These are phyloP conservation scores for Epichloe festucae DNA, from an alignment of 2,329 filamentous ascomycete genomes.

Conservation along the genomic window DNA sequence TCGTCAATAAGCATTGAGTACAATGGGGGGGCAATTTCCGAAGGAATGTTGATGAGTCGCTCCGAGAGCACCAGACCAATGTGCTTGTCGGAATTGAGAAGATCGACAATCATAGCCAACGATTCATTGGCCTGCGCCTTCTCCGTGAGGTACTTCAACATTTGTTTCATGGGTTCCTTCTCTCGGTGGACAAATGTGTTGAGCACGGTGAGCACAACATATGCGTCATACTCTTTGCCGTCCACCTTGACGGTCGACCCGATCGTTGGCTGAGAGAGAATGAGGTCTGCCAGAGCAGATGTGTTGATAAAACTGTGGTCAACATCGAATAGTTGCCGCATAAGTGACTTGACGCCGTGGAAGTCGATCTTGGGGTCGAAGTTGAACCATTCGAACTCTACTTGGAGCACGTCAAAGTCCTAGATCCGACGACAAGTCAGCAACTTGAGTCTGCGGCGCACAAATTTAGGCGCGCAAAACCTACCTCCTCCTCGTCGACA, in stretches of 20 bases:
- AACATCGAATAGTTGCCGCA: slow-evolving; percentile 85
- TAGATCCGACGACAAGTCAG: slow-evolving; percentile 21
- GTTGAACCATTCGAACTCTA: slow-evolving; percentile 99
- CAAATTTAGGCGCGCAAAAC: not conserved
- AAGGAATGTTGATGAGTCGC: slow-evolving; percentile 91
- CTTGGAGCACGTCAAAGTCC: slow-evolving; percentile 85
- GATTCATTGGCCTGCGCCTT: slow-evolving; percentile 40
- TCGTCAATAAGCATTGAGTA: slow-evolving; percentile 92
- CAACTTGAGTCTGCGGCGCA: not conserved
- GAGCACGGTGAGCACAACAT: slow-evolving; percentile 79
- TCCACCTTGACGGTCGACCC: slow-evolving; percentile 97
- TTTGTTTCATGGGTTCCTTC: slow-evolving; percentile 56
- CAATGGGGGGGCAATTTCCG: slow-evolving; percentile 77
- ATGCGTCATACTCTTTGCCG: slow-evolving; percentile 82
- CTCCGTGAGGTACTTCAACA: slow-evolving; percentile 57
- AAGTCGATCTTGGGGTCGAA: slow-evolving; percentile 83
- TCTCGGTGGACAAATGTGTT: slow-evolving; percentile 70
- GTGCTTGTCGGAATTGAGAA: slow-evolving; percentile 43
- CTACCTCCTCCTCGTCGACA: slow-evolving; percentile 41
- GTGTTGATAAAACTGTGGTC: slow-evolving; percentile 79
- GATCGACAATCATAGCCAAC: slow-evolving; percentile 41
- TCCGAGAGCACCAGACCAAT: slow-evolving; percentile 85
- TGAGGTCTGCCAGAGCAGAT: slow-evolving; percentile 72
- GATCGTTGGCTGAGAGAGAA: slow-evolving; percentile 74
- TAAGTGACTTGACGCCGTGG: slow-evolving; percentile 79